phyloP scores from a whole-genome alignment of 176 grass and related monocot genomes.

The Triticum aestivum region DNA sequence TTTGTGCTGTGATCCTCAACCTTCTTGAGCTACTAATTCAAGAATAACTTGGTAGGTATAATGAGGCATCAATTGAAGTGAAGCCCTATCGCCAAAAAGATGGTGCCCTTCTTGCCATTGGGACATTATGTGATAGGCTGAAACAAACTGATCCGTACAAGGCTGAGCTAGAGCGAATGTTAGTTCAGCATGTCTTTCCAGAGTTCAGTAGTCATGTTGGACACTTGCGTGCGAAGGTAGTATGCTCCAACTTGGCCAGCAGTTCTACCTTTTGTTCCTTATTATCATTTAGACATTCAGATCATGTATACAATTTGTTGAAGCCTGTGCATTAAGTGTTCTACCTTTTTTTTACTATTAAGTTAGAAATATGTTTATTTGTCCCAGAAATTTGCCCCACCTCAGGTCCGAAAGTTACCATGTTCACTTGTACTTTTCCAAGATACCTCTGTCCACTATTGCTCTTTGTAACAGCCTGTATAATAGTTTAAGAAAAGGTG shows the following conservation, averaged over 20 bases:
- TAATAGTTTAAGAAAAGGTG: neutral
- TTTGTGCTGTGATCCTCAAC: neutral
- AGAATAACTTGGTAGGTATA: slow-evolving; percentile 49
- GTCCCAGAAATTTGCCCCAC: neutral
- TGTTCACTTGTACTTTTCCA: neutral
- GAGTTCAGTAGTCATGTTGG: slow-evolving; percentile 73
- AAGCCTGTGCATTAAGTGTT: slow-evolving; percentile 3
- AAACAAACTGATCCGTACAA: slow-evolving; percentile 95
- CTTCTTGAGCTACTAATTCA: slow-evolving; percentile 33
- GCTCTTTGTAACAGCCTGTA: neutral
- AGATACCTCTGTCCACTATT: neutral
- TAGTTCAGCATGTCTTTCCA: slow-evolving; percentile 91
- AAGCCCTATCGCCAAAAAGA: slow-evolving; percentile 93
- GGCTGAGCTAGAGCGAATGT: slow-evolving; percentile 74
- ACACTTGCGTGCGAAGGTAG: slow-evolving; percentile 87
- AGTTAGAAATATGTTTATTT: neutral
- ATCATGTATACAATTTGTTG: neutral
- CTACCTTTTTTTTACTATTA: neutral
- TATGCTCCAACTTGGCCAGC: neutral
- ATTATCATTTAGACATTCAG: neutral
- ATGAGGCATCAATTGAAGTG: slow-evolving; percentile 60
- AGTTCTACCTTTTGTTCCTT: slow-evolving; percentile 2
- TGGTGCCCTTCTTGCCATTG: slow-evolving; percentile 96
- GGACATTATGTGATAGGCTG: slow-evolving; percentile 88
- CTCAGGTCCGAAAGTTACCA: neutral